A percentile compares a stretch with the other conserved stretches of the same genome.
Evolutionary conservation across 331 rosid genomes (phyloP).

Genomic region (Phaseolus coccineus): DNA sequence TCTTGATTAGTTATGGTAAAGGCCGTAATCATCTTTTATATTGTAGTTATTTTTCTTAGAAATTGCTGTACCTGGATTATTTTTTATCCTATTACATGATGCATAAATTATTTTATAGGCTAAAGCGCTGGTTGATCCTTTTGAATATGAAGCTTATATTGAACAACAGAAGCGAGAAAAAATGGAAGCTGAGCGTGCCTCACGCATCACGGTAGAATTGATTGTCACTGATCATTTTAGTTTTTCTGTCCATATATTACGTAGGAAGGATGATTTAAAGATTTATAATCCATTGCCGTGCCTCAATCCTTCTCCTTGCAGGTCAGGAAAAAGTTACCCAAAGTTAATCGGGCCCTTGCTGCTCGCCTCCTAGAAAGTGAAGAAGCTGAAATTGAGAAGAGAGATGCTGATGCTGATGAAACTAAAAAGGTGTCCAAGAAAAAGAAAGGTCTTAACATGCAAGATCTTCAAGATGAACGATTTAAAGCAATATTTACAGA

Average conservation of each 20-base stretch:
- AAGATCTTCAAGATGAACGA: conserved; percentile 78
- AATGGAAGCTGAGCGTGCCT: conserved; percentile 78
- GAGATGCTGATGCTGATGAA: conserved; percentile 58
- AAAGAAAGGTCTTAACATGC: conserved; percentile 64
- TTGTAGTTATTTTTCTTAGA: conserved; percentile 19
- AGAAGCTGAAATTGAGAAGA: conserved; percentile 64
- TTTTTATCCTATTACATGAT: conserved; percentile 35
- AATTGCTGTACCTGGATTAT: conserved; percentile 29
- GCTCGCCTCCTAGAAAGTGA: conserved; percentile 68
- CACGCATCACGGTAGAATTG: conserved; percentile 73
- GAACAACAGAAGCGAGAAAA: conserved; percentile 75
- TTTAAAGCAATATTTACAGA: conserved; percentile 65
- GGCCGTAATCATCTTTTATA: background rate
- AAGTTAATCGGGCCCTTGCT: conserved; percentile 76
- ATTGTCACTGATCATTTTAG: conserved; percentile 25
- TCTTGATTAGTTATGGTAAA: conserved; percentile 27
- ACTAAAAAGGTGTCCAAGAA: conserved; percentile 71
- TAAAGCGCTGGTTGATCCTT: conserved; percentile 73
- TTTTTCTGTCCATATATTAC: conserved; percentile 26
- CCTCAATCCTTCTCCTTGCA: conserved; percentile 53
- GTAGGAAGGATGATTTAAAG: conserved; percentile 25
- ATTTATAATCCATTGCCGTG: conserved; percentile 37
- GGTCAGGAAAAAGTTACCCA: conserved; percentile 83
- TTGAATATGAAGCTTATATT: conserved; percentile 62
- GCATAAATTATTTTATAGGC: conserved; percentile 66